phyloP scores from a whole-genome alignment of 2,329 filamentous ascomycete genomes.

The Hysterium pulicare region DNA sequence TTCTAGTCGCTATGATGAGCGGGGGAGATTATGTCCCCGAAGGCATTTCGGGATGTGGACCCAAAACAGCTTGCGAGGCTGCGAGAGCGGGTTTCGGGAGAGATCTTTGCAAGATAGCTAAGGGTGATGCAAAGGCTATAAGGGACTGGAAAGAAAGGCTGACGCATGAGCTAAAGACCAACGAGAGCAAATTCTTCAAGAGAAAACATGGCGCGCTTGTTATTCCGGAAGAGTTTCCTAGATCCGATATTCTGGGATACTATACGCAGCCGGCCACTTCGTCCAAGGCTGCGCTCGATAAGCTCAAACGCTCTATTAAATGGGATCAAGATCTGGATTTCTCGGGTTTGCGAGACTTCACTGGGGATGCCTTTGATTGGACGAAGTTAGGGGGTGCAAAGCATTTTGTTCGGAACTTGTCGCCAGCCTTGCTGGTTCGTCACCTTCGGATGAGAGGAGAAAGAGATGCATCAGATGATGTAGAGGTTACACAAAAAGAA shows the following conservation, averaged over 20 bases:
- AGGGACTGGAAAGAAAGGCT: conserved; percentile 69
- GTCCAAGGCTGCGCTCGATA: conserved; percentile 52
- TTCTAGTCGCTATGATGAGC: conserved; percentile 89
- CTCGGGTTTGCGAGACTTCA: conserved; percentile 67
- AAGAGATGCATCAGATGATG: conserved; percentile 19
- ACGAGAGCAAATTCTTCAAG: conserved; percentile 77
- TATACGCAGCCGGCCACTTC: conserved; percentile 89
- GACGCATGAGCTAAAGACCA: conserved; percentile 73
- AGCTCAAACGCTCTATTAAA: conserved; percentile 51
- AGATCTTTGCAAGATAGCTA: conserved; percentile 65
- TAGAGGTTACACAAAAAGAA: conserved; percentile 42
- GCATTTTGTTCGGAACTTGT: conserved; percentile 78
- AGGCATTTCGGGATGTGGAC: conserved; percentile 81
- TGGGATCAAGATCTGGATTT: conserved; percentile 67
- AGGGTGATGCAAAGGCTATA: conserved; percentile 58
- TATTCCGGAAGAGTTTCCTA: conserved; percentile 80
- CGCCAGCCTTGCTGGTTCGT: conserved; percentile 69
- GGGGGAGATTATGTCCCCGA: conserved; percentile 91
- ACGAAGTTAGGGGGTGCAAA: conserved; percentile 70
- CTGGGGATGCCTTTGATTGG: conserved; percentile 83
- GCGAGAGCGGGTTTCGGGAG: conserved; percentile 82
- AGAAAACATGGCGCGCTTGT: conserved; percentile 68
- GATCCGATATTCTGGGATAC: conserved; percentile 72
- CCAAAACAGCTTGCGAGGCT: conserved; percentile 85
- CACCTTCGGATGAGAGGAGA: conserved; percentile 46